Percentiles rank a stretch among this genome's conserved stretches.
phyloP scores from a whole-genome alignment of 176 grass and related monocot genomes.

The Hyparrhenia diplandra region DNA sequence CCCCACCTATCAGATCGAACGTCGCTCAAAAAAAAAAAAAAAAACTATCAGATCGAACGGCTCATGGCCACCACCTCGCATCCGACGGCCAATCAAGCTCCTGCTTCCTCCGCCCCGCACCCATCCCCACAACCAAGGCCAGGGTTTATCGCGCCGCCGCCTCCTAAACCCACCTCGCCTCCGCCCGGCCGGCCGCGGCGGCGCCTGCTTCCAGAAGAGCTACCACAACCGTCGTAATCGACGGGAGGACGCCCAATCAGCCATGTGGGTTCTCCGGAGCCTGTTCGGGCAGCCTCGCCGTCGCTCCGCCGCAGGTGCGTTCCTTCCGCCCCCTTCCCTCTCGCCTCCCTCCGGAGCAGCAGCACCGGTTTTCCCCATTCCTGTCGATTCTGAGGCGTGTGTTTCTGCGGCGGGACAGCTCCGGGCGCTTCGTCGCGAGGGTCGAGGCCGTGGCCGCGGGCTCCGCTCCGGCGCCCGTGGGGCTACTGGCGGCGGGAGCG shows the following conservation, averaged over 20 bases:
- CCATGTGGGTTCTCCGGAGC: conserved; percentile 38
- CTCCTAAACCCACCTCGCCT: conserved; percentile 37
- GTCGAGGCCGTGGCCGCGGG: background rate
- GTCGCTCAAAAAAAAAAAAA: too few relatives aligned
- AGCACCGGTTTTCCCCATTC: background rate
- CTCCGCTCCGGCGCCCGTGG: background rate
- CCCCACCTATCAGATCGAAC: too few relatives aligned
- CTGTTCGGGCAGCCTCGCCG: conserved; percentile 13
- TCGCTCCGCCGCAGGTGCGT: conserved; percentile 32
- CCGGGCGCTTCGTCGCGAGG: background rate
- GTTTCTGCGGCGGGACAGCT: background rate
- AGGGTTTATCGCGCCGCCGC: conserved; percentile 49
- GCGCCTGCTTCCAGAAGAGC: background rate
- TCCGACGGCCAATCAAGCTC: conserved; percentile 6
- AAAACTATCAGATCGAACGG: too few relatives aligned
- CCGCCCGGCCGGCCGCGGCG: conserved; percentile 3
- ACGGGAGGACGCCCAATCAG: background rate
- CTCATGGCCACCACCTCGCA: background rate
- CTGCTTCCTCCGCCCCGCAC: background rate
- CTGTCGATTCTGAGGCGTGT: background rate
- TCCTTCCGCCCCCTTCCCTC: background rate
- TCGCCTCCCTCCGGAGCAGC: background rate
- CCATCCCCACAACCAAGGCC: too few relatives aligned
- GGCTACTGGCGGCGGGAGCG: background rate
- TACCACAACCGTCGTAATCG: background rate